phyloP scores from a whole-genome alignment of 805 yeast genomes.

The Hanseniaspora osmophila region DNA sequence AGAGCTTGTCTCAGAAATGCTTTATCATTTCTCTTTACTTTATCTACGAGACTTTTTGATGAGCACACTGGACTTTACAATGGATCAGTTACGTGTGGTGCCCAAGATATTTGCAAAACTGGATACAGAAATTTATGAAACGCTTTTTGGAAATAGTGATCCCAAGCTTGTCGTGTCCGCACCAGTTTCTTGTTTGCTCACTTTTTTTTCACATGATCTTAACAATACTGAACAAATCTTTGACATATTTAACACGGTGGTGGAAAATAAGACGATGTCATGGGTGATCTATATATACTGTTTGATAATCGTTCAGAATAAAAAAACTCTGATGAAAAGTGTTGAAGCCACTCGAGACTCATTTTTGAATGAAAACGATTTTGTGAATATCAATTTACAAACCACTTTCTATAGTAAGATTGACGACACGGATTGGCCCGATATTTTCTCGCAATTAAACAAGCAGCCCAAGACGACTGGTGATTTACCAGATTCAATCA shows the following conservation, averaged over 20 bases:
- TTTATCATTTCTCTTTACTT: conserved; percentile 42
- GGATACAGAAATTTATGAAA: conserved; percentile 31
- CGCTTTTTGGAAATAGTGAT: conserved; percentile 14
- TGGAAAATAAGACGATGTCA: conserved; percentile 41
- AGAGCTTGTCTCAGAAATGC: conserved; percentile 26
- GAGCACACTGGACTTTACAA: conserved; percentile 47
- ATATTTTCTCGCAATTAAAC: conserved; percentile 10
- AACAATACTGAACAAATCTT: conserved; percentile 16
- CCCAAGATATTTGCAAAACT: conserved; percentile 41
- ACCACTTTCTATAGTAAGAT: conserved; percentile 21
- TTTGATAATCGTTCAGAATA: conserved; percentile 34
- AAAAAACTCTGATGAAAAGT: conserved; percentile 28
- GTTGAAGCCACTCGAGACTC: conserved; percentile 11
- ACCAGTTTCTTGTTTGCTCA: conserved; percentile 63
- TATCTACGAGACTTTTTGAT: conserved; percentile 81
- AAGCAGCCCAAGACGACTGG: conserved; percentile 1
- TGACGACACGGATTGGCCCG: conserved; percentile 13
- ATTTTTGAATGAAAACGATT: conserved; percentile 22
- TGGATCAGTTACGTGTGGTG: conserved; percentile 50
- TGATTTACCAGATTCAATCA: conserved; percentile 8
- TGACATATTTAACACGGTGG: conserved; percentile 55
- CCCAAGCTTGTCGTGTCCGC: conserved; percentile 42
- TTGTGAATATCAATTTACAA: conserved; percentile 28
- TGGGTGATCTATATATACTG: conserved; percentile 48
- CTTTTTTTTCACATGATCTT: conserved; percentile 62